Evolutionary conservation across 768 basidiomycete genomes (phyloP), one percentile per base, ranked within the genome.

Genomic region (Obba rivulosa): DNA sequence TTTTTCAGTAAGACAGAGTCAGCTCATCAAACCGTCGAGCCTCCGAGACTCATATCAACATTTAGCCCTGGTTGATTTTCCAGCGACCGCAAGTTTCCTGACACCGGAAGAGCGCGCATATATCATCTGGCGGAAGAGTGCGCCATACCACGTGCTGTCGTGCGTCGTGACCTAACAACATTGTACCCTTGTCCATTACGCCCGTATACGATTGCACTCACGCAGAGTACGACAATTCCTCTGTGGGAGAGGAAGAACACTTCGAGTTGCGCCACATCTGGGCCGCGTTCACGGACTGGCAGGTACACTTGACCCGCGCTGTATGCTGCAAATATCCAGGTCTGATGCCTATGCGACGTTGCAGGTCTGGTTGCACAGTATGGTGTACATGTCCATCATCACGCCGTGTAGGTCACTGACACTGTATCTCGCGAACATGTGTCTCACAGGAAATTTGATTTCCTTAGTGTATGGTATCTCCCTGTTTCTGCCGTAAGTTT

Each of bases 391-490:
- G 69, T 79, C 80, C 0, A 64, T 85, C 39, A 60, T 80, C 38
- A 70, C 63, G 2, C 84, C 83, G 22, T 57, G 84, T 86, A 60
- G 63, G 83, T 73, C 10, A 1, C 24, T 28, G 10, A 24, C 21
- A 8, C 28, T n/a, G 10, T 34, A 17, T 36, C 4, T 23, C 8
- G 18, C 4, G 7, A 13, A 7, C 28, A 31, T 31, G n/a, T 31
- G 28, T 40, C 40, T 10, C 8, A 14, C 5, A 31, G 28, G 28
- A 13, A 31, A 7, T 31, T 31, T 20, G 28, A 8, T 24, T 31
- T 28, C 14, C 4, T 17, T 35, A 85, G 83, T 84, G 2, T 84
- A 81, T 55, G 84, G 83, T 2, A 83, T 84, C 42, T 83, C 84
- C 0, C 66, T 85, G 21, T 87, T 87, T 69, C 65, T 85, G 25